Percentiles rank a stretch among this genome's conserved stretches.
These are phyloP conservation scores for Eucalyptus virginea DNA, from an alignment of 345 rosid species.

Conservation along the genomic window DNA sequence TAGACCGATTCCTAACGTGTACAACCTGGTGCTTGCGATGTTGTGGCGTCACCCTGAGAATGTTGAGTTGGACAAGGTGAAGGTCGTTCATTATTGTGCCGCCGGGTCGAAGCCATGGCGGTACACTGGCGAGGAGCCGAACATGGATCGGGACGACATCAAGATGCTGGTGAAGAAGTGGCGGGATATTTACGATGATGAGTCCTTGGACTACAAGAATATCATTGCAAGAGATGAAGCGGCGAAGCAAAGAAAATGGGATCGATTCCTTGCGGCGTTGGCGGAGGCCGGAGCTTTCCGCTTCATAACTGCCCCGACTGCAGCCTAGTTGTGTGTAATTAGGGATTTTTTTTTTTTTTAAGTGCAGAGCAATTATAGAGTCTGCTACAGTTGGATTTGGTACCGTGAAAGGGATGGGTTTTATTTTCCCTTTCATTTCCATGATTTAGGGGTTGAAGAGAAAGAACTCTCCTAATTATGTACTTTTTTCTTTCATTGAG, in stretches of 20 bases:
- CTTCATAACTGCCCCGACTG: slow-evolving; percentile 19
- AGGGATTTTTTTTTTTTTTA: not conserved
- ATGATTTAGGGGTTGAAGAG: too few relatives aligned
- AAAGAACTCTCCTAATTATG: too few relatives aligned
- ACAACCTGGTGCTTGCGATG: slow-evolving; percentile 41
- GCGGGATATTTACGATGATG: slow-evolving; percentile 30
- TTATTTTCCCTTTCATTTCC: too few relatives aligned
- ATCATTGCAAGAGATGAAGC: not conserved
- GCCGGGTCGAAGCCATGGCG: slow-evolving; percentile 48
- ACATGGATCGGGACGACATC: slow-evolving; percentile 35
- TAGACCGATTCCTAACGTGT: slow-evolving; percentile 12
- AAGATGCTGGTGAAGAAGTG: slow-evolving; percentile 24
- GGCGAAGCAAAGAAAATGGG: not conserved
- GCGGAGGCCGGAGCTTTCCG: slow-evolving; percentile 15
- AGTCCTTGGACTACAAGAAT: slow-evolving; percentile 20
- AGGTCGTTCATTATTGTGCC: slow-evolving; percentile 34
- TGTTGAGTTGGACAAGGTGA: slow-evolving; percentile 7
- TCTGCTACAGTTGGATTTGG: not conserved
- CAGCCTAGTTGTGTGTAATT: slow-evolving; percentile 6
- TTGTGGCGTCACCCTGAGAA: slow-evolving; percentile 46
- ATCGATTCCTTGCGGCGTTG: slow-evolving; percentile 10
- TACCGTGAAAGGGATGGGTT: too few relatives aligned
- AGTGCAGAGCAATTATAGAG: not conserved
- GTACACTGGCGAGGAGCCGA: slow-evolving; percentile 30
- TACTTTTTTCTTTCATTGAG: too few relatives aligned